Evolutionary conservation across 2,329 filamentous ascomycete species (phyloP).

Genomic region (Hortaea werneckii): DNA sequence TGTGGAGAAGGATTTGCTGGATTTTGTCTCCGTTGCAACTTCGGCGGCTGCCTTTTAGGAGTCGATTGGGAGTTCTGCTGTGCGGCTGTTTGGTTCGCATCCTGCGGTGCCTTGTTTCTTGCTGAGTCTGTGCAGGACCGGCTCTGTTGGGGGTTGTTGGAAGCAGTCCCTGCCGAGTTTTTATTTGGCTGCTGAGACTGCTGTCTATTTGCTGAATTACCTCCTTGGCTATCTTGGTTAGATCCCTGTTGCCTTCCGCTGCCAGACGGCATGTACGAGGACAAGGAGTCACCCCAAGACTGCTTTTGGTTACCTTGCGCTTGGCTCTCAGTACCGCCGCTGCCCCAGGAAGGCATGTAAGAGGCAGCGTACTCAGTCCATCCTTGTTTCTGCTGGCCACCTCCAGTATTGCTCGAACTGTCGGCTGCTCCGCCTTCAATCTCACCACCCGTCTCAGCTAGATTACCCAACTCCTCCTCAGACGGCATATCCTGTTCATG

Average conservation of each 20-base stretch:
- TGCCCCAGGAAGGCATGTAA: neutral
- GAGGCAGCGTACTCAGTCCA: neutral
- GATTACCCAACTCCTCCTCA: constrained; percentile 9
- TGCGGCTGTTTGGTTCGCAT: neutral
- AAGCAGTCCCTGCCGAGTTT: neutral
- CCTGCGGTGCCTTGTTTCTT: neutral
- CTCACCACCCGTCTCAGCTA: neutral
- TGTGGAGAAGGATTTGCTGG: neutral
- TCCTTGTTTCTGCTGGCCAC: neutral
- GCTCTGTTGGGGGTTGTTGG: neutral
- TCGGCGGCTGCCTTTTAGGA: neutral
- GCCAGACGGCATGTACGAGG: constrained; percentile 2
- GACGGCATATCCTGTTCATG: constrained; percentile 18
- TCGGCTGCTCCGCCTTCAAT: neutral
- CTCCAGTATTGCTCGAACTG: neutral
- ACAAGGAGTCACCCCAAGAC: neutral
- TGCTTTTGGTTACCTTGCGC: neutral
- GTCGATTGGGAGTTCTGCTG: neutral
- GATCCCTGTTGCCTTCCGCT: neutral
- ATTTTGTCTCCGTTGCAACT: neutral
- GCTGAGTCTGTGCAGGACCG: neutral
- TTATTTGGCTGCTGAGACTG: neutral
- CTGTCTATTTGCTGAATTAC: neutral
- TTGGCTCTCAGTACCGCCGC: neutral
- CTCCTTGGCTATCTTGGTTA: neutral